Base-by-base conservation (phyloP, 768 basidiomycete species). In the Leccinum ochraceum region DNA sequence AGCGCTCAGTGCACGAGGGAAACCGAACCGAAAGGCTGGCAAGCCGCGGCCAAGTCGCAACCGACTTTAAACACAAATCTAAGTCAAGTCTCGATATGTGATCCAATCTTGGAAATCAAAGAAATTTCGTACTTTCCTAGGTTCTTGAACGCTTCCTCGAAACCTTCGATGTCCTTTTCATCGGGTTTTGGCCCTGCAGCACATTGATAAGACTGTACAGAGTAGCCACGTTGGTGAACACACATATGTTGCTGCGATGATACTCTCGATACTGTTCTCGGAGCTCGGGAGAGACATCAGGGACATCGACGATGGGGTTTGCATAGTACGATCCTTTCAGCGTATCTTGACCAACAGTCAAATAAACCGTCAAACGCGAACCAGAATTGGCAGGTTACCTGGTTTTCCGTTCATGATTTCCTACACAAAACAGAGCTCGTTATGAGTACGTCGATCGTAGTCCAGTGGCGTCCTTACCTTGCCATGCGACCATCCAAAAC, bases 401-500 rank as follows among this genome's bases (percentile, higher is more conserved):
- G 89, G 91, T 66, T 86, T 88, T 32, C 95, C 95, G 68, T 98
- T 98, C 95, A 98, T 97, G 51, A 95, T 86, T 81, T 98, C 96
- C 87, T 92, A n/a, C n/a, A n/a, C n/a, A n/a, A n/a, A n/a, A n/a
- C n/a, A 49, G 53, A 24, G 14, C 20, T 4, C 7, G 13, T 56
- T 24, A 56, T 34, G 0, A 36, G 6, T 20, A 11, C 26, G 36
- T 17, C 8, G 32, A 52, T 32, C n/a, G 39, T 44, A 42, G 28
- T 44, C 24, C 37, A 14, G 20, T 17, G 49, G 8, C n/a, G 36
- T 54, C 62, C 71, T 55, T 66, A 87, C 90, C 82, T 98, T 97
- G 57, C 96, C 96, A 75, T 96, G 92, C 49, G 90, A 92, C 96
- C 96, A 98, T n/a, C 96, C 96, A 74, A 95, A 98, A 71, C 89